Conservation (phyloP, 2,329 filamentous ascomycete species). For the Exophiala sp. region DNA sequence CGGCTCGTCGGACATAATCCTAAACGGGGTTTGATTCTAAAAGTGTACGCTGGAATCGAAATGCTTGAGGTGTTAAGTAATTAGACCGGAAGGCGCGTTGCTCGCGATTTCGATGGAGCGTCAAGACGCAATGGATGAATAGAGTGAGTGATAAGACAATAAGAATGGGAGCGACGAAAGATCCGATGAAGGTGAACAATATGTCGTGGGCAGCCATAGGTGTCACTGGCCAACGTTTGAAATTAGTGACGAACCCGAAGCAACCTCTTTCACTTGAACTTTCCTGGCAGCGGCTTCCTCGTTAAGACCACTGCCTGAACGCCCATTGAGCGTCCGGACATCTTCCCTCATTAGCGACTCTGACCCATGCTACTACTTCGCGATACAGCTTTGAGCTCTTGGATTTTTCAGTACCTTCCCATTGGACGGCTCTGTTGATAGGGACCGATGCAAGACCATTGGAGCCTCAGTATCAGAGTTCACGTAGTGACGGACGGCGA, state of each 20-base stretch:
- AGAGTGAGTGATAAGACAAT: constrained; percentile 21
- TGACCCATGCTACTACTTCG: not conserved
- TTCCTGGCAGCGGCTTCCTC: not conserved
- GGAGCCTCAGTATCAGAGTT: too few relatives aligned
- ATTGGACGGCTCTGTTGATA: too few relatives aligned
- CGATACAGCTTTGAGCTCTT: too few relatives aligned
- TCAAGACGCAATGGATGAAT: constrained; percentile 21
- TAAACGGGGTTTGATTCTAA: constrained; percentile 1
- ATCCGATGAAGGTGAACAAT: constrained; percentile 12
- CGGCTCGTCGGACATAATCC: constrained; percentile 1
- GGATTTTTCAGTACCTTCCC: too few relatives aligned
- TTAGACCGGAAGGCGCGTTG: constrained; percentile 11
- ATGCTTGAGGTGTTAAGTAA: constrained; percentile 9
- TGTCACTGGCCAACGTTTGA: constrained; percentile 3
- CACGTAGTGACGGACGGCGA: too few relatives aligned
- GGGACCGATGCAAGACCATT: too few relatives aligned
- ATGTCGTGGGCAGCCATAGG: constrained; percentile 9
- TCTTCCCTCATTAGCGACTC: not conserved
- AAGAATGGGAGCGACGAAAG: constrained; percentile 20
- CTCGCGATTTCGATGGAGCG: constrained; percentile 11
- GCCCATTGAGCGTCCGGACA: not conserved
- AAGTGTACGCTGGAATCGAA: not conserved
- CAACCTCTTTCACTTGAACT: not conserved
- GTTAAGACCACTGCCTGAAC: not conserved
- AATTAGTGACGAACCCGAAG: not conserved